Conservation (phyloP, 345 rosid species). For the Gossypioides kirkii region DNA sequence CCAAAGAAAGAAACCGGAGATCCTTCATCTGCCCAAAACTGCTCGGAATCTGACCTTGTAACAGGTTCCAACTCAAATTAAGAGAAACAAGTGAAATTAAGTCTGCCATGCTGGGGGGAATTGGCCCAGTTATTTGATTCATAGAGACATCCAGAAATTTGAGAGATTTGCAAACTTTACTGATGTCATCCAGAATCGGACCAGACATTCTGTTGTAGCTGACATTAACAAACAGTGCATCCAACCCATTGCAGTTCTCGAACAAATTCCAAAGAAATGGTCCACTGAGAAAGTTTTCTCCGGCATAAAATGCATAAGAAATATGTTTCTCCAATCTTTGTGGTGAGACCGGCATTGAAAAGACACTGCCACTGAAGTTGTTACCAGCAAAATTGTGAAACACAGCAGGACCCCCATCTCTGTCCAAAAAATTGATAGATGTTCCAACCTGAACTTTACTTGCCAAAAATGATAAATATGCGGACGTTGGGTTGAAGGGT, state of each 20-base stretch:
- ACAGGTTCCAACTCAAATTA: constrained; percentile 46
- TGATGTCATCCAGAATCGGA: constrained; percentile 37
- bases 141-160: constrained; percentile 42
- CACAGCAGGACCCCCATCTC: constrained; percentile 38
- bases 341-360: constrained; percentile 47
- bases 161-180: constrained; percentile 42
- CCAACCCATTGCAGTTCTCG: constrained; percentile 37
- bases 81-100: constrained; percentile 39
- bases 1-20: constrained; percentile 48
- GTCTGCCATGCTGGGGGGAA: constrained; percentile 41
- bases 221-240: constrained; percentile 39
- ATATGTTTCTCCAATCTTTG: constrained; percentile 48
- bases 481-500: constrained; percentile 37
- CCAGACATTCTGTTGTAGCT: constrained; percentile 52
- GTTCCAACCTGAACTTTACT: constrained; percentile 37
- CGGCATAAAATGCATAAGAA: constrained; percentile 53
- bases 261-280: constrained; percentile 42
- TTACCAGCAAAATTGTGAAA: constrained; percentile 72
- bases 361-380: constrained; percentile 62
- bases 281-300: constrained; percentile 48
- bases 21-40: constrained; percentile 32
- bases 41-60: constrained; percentile 43
- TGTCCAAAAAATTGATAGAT: constrained; percentile 22
- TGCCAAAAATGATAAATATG: constrained; percentile 51
- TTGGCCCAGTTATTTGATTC: constrained; percentile 46